phyloP scores from a whole-genome alignment of 129 eudicot species.

The Oenanthe sinensis region DNA sequence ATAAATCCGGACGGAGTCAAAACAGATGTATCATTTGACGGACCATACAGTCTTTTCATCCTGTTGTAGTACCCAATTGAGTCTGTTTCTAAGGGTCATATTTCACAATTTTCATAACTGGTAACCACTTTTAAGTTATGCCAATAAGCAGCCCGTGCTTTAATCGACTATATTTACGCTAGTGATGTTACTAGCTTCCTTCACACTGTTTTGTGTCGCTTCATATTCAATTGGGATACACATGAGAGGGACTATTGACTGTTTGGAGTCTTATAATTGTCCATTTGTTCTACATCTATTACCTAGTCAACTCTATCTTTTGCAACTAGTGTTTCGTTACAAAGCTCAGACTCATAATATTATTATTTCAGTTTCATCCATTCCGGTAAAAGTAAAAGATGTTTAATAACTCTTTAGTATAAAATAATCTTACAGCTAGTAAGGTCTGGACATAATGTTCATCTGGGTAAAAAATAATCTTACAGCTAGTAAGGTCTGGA shows the following conservation, averaged over 20 bases:
- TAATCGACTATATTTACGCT: background rate
- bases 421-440: slow-evolving; percentile 61
- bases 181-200: background rate
- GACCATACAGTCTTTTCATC: background rate
- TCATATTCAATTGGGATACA: background rate
- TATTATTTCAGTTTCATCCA: background rate
- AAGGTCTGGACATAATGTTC: slow-evolving; percentile 90
- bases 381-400: background rate
- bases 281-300: background rate
- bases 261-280: background rate
- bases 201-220: background rate
- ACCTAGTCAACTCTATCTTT: background rate
- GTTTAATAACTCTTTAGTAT: background rate
- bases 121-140: background rate
- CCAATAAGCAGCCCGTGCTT: background rate
- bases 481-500: slow-evolving; percentile 79
- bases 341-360: background rate
- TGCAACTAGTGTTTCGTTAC: background rate
- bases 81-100: background rate
- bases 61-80: background rate
- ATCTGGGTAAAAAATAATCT: slow-evolving; percentile 54
- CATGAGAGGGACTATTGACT: background rate
- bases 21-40: background rate
- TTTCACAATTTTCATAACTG: background rate
- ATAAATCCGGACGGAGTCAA: background rate